Evolutionary conservation across 495 filamentous ascomycete species (phyloP), one percentile per base, ranked within the genome.

Genomic region (Evansstolkia leycettana): DNA sequence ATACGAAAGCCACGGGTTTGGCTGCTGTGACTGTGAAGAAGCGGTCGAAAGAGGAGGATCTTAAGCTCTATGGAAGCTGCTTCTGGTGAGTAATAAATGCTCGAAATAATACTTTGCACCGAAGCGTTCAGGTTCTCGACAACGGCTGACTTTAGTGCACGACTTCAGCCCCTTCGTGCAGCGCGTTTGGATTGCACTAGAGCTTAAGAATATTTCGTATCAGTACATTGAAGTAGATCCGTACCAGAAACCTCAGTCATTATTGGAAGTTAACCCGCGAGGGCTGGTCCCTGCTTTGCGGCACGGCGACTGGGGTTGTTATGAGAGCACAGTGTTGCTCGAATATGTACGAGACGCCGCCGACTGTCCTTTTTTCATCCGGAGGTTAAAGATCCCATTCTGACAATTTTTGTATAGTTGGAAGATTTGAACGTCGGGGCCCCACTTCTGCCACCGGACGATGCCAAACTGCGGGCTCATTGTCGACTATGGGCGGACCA

Each of bases 161-260:
- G 9, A 7, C 23, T 23, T 16, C 36, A 76, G 72, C 50, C 77
- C 79, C 3, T 94, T 94, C 55, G 86, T 90, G 1, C 88, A 95
- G 58, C 78, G 89, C 9, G 85, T 94, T 13, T 96, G 89, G 89
- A 93, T 96, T 43, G 78, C 89, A 5, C 66, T 96, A n/a, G 87
- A 96, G 55, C 59, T 76, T 33, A 94, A 94, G 52, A 69, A 74
- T 4, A 67, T 93, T 28, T 64, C 65, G 14, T 96, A 96, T 46
- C 84, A 94, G 50, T 96, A 96, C 52, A 79, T 88, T 41, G 89
- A 94, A 54, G 78, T 86, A 17, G 83, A 94, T 48, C 86, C 86
- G 2, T 92, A 88, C 47, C 69, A 80, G 42, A 89, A 89, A 47
- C 83, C 85, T 11, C 69, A 76, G 34, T 72, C 71, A 11, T 56